Evolutionary conservation across 2,329 filamentous ascomycete species (phyloP), one percentile per base, ranked within the genome.

Genomic region (Stromatinia cepivora): DNA sequence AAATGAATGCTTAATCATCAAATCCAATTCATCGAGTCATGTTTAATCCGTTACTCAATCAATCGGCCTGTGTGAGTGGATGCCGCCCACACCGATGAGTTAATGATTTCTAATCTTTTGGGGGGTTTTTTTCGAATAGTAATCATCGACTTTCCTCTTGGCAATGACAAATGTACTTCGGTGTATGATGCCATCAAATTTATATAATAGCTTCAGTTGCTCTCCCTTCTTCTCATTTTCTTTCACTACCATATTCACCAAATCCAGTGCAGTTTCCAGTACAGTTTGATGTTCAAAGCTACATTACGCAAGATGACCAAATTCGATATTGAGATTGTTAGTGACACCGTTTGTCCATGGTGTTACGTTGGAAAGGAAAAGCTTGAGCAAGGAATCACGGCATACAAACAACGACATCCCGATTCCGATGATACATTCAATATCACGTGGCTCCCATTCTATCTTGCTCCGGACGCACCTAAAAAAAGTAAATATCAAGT

Each of bases 371-470:
- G 92, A 79, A 91, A 92, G 78, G 88, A 88, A 72, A 88, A 91
- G 50, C 86, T 97, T 52, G 87, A 90, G 64, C 86, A 85, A 71
- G 92, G 90, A 71, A 94, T 97, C 71, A 78, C 82, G 11, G 79
- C 86, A 42, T 92, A 92, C 81, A 85, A 87, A 76, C 82, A 85
- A 75, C 82, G 84, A 52, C 83, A 92, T 74, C 88, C 90, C 0
- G 81, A 82, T 63, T 86, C 82, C 13, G 79, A 84, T 52, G 90
- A 94, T 80, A 91, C 85, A 28, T 94, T 96, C 81, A 85, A 84
- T 59, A 87, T 91, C 20, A 85, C 84, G 71, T 97, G 92, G 91
- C 84, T 86, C 71, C 90, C 93, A 1, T 97, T 92, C 81, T 94
- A 94, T 79, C 86, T 97, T 66, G 89, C 94, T 76, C 90, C 92